Conservation (phyloP, 495 filamentous ascomycete genomes). For the Hypoxylon trugodes region DNA sequence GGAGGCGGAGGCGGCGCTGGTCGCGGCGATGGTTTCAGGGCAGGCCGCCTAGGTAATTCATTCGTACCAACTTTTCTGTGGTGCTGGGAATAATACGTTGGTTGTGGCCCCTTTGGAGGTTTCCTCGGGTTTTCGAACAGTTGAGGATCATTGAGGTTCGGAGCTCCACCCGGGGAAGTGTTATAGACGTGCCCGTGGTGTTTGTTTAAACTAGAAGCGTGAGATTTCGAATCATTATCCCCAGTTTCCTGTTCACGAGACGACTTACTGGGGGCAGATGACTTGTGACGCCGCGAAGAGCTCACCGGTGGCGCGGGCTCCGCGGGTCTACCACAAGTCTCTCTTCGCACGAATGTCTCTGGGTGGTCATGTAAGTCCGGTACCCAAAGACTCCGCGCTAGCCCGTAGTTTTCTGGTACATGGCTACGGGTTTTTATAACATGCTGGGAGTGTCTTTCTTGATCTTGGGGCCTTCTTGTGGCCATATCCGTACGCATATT, state of each 20-base stretch:
- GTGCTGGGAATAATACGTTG: not conserved
- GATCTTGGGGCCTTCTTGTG: not conserved
- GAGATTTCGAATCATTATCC: not conserved
- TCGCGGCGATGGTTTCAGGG: not conserved
- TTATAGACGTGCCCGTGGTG: not conserved
- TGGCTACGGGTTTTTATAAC: not conserved
- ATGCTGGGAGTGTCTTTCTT: not conserved
- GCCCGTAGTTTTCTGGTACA: not conserved
- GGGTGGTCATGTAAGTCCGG: constrained; percentile 31
- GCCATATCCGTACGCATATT: constrained; percentile 6
- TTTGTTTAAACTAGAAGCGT: not conserved
- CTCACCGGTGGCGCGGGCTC: constrained; percentile 21
- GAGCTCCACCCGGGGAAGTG: not conserved
- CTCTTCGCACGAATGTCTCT: constrained; percentile 19
- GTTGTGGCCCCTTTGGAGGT: constrained; percentile 10
- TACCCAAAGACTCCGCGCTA: constrained; percentile 34
- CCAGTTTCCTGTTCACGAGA: not conserved
- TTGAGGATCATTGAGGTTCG: not conserved
- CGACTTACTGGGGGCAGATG: not conserved
- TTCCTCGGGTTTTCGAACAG: constrained; percentile 7
- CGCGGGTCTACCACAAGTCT: constrained; percentile 9
- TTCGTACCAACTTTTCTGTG: not conserved
- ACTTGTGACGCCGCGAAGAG: not conserved
- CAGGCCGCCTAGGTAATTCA: not conserved
- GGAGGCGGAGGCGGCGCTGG: not conserved